Percentiles rank a stretch among this genome's conserved stretches.
Conservation (phyloP, 1,284 basidiomycete genomes). For the Heliocybe sulcata region DNA sequence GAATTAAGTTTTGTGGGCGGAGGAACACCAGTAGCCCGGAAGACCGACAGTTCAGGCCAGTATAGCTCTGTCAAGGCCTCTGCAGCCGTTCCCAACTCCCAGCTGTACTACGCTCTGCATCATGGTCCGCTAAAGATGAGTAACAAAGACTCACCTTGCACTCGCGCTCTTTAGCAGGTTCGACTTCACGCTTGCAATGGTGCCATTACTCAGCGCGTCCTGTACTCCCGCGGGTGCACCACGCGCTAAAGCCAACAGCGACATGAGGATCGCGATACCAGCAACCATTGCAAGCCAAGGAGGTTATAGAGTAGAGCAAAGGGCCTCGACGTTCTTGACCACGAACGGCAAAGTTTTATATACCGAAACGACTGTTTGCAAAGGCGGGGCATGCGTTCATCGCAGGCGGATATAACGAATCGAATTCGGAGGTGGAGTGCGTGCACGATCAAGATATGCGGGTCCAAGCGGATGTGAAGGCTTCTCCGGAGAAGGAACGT, state of each 20-base stretch:
- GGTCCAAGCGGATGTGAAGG: neutral
- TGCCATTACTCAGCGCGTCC: neutral
- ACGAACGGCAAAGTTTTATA: neutral
- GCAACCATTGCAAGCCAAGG: neutral
- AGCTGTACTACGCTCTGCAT: constrained; percentile 25
- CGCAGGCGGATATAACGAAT: too few relatives aligned
- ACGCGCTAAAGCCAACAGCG: neutral
- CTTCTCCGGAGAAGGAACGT: neutral
- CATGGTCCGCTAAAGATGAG: neutral
- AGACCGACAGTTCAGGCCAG: constrained; percentile 44
- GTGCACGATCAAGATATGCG: neutral
- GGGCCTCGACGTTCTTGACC: neutral
- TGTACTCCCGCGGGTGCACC: neutral
- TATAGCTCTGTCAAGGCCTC: constrained; percentile 51
- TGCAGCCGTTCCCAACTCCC: constrained; percentile 57
- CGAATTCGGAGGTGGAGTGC: neutral
- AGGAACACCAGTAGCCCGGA: constrained; percentile 29
- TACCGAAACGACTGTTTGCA: neutral
- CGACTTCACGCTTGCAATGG: neutral
- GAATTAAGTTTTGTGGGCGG: constrained; percentile 32
- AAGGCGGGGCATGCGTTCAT: neutral
- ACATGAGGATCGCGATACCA: neutral
- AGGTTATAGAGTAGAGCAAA: neutral
- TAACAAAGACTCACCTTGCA: constrained; percentile 3
- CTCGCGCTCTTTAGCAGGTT: constrained; percentile 2